Evolutionary conservation across 768 basidiomycete species (phyloP), one percentile per base, ranked within the genome.

Genomic region (Phanerochaete sordida): DNA sequence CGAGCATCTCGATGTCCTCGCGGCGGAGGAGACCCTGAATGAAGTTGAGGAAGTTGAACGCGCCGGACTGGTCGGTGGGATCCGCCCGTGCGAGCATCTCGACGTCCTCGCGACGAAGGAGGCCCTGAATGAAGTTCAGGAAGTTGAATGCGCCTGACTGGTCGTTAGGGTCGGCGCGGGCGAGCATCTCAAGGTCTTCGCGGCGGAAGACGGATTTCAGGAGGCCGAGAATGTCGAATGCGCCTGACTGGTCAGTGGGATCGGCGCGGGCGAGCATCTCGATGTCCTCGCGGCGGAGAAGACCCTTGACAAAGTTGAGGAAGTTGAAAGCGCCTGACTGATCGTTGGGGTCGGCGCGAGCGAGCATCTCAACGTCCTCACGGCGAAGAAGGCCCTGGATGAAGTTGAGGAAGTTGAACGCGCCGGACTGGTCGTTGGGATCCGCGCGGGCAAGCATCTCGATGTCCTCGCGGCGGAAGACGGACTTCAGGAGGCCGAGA

Each of bases 361-460:
- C 56, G 19, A 57, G 39, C 44, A 57, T 30, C 44, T 58, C 57
- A 13, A 58, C 19, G 13, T 58, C 57, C 31, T 58, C 57, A 33
- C 57, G 57, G 46, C 48, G 48, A 28, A 57, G 43, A 12, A 58
- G 2, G 31, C 31, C 47, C 2, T 23, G 11, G 47, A 48, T 6
- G 30, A 48, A 27, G 2, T 46, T 23, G 16, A 15, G 11, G 21
- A 57, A 33, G 46, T 30, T 47, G 56, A 57, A 57, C 2, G 56
- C 56, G 21, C 56, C 56, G 47, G 56, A 57, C 30, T 45, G 43
- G 55, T 28, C 37, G 9, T 13, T 15, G 23, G 56, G 56, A 44
- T 45, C 56, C 2, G 26, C 56, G 3, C 50, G 50, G 7, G 50
- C 50, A 13, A 45, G n/a, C 39, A 57, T 27, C 19, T 31, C 56